These are phyloP conservation scores for Lepidopterella palustris DNA, from an alignment of 495 filamentous ascomycete genomes.

Conservation along the genomic window DNA sequence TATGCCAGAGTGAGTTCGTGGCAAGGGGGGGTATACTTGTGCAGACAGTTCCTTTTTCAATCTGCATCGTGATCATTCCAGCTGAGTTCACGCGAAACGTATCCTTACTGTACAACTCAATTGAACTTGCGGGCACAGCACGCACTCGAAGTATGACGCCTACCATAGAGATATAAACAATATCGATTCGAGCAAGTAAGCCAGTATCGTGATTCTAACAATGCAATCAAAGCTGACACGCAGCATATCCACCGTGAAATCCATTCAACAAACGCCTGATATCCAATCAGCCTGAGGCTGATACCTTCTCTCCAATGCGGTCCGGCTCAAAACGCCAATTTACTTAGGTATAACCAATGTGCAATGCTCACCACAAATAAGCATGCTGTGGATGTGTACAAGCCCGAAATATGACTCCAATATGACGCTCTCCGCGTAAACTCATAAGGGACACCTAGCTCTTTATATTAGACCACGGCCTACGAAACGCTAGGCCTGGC, in stretches of 20 bases:
- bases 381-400: neutral
- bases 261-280: neutral
- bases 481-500: constrained; percentile 14
- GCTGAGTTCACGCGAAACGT: no score
- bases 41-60: no score
- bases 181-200: neutral
- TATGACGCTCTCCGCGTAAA: neutral
- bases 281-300: neutral
- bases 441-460: neutral
- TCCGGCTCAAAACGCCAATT: neutral
- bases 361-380: neutral
- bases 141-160: no score
- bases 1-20: no score
- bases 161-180: neutral
- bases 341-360: neutral
- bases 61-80: no score
- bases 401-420: neutral
- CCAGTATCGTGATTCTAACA: neutral
- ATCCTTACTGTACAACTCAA: no score
- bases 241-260: neutral
- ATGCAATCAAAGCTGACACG: neutral
- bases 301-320: neutral
- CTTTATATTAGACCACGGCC: neutral
- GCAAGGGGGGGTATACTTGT: no score
- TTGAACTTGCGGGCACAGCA: no score